phyloP scores from a whole-genome alignment of 2,329 filamentous ascomycete genomes.

The Hirsutella rhossiliensis region DNA sequence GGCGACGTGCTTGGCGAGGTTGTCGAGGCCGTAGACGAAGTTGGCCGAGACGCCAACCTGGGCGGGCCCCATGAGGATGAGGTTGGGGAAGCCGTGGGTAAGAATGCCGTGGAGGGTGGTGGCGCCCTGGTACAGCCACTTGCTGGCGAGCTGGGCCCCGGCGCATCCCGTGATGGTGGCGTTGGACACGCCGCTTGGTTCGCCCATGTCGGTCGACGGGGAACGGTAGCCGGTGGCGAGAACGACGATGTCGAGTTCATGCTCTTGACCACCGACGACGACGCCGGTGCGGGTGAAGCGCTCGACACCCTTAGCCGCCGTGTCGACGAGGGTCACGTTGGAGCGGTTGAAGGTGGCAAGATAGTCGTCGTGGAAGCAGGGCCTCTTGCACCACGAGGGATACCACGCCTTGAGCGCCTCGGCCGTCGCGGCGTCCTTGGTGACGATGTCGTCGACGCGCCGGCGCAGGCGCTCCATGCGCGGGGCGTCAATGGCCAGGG shows the following conservation, averaged over 20 bases:
- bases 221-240: conserved; percentile 25
- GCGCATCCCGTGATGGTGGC: conserved; percentile 27
- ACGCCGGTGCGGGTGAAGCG: conserved; percentile 32
- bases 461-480: conserved; percentile 30
- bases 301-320: conserved; percentile 35
- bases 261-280: conserved; percentile 32
- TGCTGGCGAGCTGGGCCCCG: conserved; percentile 29
- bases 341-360: conserved; percentile 44
- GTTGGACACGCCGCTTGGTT: conserved; percentile 8
- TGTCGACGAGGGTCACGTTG: conserved; percentile 49
- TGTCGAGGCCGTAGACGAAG: conserved; percentile 22
- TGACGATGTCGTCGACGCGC: conserved; percentile 37
- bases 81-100: conserved; percentile 39
- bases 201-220: conserved; percentile 17
- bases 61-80: conserved; percentile 33
- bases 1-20: conserved; percentile 26
- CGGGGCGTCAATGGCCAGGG: conserved; percentile 23
- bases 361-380: conserved; percentile 49
- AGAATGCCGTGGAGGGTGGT: conserved; percentile 40
- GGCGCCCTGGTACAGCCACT: conserved; percentile 28
- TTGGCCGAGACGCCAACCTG: conserved; percentile 29
- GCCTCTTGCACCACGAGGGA: conserved; percentile 49
- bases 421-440: conserved; percentile 35
- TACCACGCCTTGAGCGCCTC: conserved; percentile 47
- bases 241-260: conserved; percentile 25